Evolutionary conservation across 1,139 yeast species (phyloP).

Genomic region (Hanseniaspora uvarum): DNA sequence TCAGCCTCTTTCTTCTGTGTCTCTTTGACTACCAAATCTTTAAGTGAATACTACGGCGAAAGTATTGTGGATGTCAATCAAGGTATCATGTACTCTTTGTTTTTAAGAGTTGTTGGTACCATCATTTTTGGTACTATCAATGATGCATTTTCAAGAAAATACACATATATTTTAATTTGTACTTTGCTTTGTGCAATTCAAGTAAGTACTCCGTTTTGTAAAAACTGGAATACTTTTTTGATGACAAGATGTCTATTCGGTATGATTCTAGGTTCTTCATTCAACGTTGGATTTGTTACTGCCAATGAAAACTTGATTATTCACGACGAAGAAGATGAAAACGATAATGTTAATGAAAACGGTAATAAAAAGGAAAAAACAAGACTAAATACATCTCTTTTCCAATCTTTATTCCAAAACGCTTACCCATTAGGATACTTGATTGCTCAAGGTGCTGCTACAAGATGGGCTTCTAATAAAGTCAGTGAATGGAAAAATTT

Average conservation of each 20-base stretch:
- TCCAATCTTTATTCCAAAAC: slow-evolving; percentile 60
- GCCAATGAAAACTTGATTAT: slow-evolving; percentile 33
- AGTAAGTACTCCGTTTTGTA: slow-evolving; percentile 46
- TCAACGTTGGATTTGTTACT: slow-evolving; percentile 41
- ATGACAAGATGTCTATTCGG: slow-evolving; percentile 45
- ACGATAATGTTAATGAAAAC: not conserved
- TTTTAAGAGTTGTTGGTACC: slow-evolving; percentile 54
- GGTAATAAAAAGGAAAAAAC: not conserved
- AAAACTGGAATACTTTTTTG: slow-evolving; percentile 41
- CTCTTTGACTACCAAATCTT: slow-evolving; percentile 38
- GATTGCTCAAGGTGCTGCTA: slow-evolving; percentile 51
- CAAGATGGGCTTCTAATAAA: slow-evolving; percentile 45
- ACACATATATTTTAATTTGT: slow-evolving; percentile 42
- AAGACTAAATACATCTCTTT: slow-evolving; percentile 35
- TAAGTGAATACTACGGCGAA: slow-evolving; percentile 38
- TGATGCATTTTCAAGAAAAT: slow-evolving; percentile 47
- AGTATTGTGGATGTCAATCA: slow-evolving; percentile 41
- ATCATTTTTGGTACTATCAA: slow-evolving; percentile 45
- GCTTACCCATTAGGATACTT: slow-evolving; percentile 67
- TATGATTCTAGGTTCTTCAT: slow-evolving; percentile 44
- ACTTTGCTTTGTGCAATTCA: slow-evolving; percentile 39
- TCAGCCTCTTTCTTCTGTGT: slow-evolving; percentile 48
- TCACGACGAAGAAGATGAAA: not conserved
- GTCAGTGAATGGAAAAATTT: slow-evolving; percentile 56
- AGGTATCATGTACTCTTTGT: slow-evolving; percentile 50